Evolutionary conservation across 1,284 basidiomycete genomes (phyloP).

Genomic region (Puccinia hordei): DNA sequence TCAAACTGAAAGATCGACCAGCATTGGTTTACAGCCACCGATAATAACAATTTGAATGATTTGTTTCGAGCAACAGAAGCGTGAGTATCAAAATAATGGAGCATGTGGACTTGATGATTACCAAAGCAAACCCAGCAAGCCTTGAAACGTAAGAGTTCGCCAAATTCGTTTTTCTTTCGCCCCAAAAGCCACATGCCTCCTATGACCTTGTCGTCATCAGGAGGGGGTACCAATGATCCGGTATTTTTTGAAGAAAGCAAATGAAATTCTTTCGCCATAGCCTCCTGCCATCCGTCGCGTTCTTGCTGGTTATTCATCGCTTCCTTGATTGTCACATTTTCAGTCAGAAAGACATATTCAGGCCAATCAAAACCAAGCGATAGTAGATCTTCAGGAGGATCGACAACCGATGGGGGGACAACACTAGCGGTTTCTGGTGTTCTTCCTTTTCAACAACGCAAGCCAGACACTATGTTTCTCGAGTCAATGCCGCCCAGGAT

Average conservation of each 20-base stretch:
- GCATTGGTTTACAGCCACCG: no score
- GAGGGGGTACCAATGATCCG: no score
- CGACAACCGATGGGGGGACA: background rate
- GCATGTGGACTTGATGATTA: slow-evolving; percentile 16
- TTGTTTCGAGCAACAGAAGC: no score
- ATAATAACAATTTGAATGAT: no score
- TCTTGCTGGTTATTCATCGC: no score
- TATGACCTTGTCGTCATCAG: no score
- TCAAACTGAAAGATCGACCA: no score
- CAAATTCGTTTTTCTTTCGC: slow-evolving; percentile 10
- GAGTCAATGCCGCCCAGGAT: background rate
- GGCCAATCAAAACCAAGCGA: background rate
- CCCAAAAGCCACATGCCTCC: slow-evolving; percentile 18
- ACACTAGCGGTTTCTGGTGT: background rate
- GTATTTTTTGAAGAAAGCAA: no score
- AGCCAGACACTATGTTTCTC: background rate
- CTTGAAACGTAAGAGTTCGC: background rate
- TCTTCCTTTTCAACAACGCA: background rate
- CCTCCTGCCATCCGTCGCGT: no score
- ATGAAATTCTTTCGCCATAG: no score
- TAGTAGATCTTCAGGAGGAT: background rate
- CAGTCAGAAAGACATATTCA: no score
- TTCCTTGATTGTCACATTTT: no score
- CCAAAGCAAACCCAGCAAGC: slow-evolving; percentile 25
- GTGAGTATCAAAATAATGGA: background rate